Base-by-base conservation (phyloP, 495 filamentous ascomycete species). In the Penicillium coprophilum region DNA sequence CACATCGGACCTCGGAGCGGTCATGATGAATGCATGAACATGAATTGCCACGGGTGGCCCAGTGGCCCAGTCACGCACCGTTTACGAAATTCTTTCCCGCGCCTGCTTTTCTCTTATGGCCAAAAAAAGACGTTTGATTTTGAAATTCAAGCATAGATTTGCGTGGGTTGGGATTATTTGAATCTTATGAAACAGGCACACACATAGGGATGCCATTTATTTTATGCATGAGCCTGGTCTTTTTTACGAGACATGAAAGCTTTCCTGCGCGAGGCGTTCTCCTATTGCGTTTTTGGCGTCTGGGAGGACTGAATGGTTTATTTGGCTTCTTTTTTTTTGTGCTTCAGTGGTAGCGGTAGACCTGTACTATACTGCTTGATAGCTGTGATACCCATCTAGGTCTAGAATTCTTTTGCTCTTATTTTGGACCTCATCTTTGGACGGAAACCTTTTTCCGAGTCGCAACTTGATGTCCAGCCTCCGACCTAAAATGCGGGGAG, bases 1-100 rank as follows among this genome's bases (percentile, higher is more conserved):
- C 12, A 56, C 63, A 32, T 66, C 71, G 3, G 71, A 75, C 41
- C 48, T 70, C 28, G 71, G 70, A 40, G 65, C 65, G 31, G 69
- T 74, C 53, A 72, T 71, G 68, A 74, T 71, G 71, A 76, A 73
- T 69, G 70, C 71, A 57, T 73, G 59, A 73, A 55, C 71, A 57
- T 73, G 59, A 73, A 55, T 46, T 32, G 12, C 31, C 45, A 47
- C 45, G 31, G 49, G 43, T 23, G 44, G 44, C 49, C 15, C 15
- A 23, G 40, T 27, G 21, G 21, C 20, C 24, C 39, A 36, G 34
- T 24, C 20, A 32, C 34, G 30, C 38, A 21, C 45, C 30, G 40
- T 51, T 64, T 30, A 68, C 65, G 63, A 68, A 61, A 55, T 60
- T 61, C 44, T 48, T 61, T 53, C 32, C 39, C 27, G 46, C 38